A percentile compares a stretch with the other conserved stretches of the same genome.
Conservation (phyloP, 108 stramenopile species). For the Nitzschia sp. region DNA sequence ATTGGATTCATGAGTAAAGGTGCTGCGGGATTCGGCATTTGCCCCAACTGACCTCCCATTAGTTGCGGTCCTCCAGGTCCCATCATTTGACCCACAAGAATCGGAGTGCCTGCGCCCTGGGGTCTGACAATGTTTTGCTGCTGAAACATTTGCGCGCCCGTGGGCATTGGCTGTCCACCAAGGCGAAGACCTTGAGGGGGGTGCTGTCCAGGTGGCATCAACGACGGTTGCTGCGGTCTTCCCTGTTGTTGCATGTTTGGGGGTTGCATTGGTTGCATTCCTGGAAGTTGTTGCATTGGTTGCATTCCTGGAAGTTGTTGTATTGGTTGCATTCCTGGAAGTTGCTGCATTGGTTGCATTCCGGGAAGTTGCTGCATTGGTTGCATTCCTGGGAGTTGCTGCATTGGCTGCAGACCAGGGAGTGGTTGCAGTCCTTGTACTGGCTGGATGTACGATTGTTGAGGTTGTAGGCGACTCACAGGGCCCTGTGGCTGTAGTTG, state of each 20-base stretch:
- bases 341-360: neutral
- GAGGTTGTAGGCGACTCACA: neutral
- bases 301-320: neutral
- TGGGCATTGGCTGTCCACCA: slow-evolving; percentile 6
- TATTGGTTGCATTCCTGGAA: neutral
- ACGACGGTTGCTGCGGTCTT: slow-evolving; percentile 1
- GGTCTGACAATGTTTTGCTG: slow-evolving; percentile 10
- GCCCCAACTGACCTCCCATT: neutral
- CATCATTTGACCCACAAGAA: neutral
- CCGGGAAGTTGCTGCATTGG: slow-evolving; percentile 11
- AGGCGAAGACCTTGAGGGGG: neutral
- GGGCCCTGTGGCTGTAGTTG: neutral
- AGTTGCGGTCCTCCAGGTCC: neutral
- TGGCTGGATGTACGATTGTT: neutral
- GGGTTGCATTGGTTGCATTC: neutral
- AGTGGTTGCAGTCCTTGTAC: neutral
- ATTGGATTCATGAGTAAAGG: slow-evolving; percentile 15
- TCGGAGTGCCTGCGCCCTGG: neutral
- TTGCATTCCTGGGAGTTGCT: neutral
- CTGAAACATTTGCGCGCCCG: neutral
- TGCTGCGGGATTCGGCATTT: neutral
- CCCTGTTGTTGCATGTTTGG: slow-evolving; percentile 18
- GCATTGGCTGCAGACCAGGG: neutral
- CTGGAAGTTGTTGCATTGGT: slow-evolving; percentile 12
- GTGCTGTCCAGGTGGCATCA: neutral